Base-by-base conservation (phyloP, 2,329 filamentous ascomycete genomes). In the Fusarium odoratissimum region DNA sequence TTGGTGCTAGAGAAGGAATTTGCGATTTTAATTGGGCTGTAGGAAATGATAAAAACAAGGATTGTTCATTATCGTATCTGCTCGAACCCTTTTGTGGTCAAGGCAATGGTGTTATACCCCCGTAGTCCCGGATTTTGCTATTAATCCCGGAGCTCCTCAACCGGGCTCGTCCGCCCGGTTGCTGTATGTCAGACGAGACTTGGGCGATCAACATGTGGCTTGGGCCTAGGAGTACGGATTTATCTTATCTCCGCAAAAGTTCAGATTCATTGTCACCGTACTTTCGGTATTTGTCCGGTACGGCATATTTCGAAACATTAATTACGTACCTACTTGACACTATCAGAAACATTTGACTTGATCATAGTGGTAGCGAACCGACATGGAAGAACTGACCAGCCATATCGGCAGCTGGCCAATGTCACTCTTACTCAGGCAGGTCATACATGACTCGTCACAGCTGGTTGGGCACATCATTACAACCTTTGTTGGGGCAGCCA, bases 1-100 rank as follows among this genome's bases (percentile, higher is more conserved):
- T n/a, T 37, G 8, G 42, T 45, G 19, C 5, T 17, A 12, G 37
- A 16, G 19, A 7, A 8, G n/a, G n/a, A 45, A 5, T 51, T 12
- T 4, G 3, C 25, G 11, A 31, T 13, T 42, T 14, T 6, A 10
- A 3, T 21, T 1, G 0, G 19, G 3, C 5, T n/a, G 3, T 17
- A 54, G 5, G 17, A 14, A 54, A 52, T 21, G 2, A 11, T 6
- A 19, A 23, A 37, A 51, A 8, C 2, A 25, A 40, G 10, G 2
- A 28, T 11, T 16, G 6, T 3, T 12, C 10, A 3, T 37, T 13
- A n/a, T 28, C 21, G 10, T 4, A 5, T 30, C 14, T 30, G 1
- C n/a, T 19, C 2, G 14, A 25, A 11, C 6, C 4, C 5, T 14
- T 23, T 5, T 14, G 21, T 13, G 21, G n/a, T 23, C 16, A 23